phyloP scores from a whole-genome alignment of 148 eudicot species.

The Fallopia convolvulus region DNA sequence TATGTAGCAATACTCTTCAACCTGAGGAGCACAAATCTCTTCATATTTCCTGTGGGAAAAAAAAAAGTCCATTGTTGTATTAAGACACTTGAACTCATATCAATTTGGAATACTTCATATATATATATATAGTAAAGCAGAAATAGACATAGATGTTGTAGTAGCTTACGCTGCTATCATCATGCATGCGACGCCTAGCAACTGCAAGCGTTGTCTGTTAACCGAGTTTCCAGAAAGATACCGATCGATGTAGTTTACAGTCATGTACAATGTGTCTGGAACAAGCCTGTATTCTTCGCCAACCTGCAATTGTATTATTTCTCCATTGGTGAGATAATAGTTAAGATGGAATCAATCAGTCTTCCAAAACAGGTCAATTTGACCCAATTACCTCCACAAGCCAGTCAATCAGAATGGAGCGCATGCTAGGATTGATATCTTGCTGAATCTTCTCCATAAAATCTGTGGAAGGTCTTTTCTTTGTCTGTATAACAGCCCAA shows the following conservation, averaged over 20 bases:
- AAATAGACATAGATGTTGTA: neutral
- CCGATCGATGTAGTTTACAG: constrained; percentile 90
- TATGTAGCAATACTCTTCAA: constrained; percentile 93
- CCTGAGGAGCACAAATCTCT: constrained; percentile 98
- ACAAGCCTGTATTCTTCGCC: constrained; percentile 94
- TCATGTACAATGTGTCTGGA: constrained; percentile 81
- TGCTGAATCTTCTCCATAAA: constrained; percentile 87
- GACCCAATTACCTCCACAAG: constrained; percentile 73
- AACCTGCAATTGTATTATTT: constrained; percentile 41
- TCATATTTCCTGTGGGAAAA: constrained; percentile 64
- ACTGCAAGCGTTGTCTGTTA: constrained; percentile 75
- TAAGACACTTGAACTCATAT: neutral
- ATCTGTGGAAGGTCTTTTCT: constrained; percentile 72
- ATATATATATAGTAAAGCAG: neutral
- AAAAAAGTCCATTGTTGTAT: neutral
- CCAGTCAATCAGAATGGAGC: constrained; percentile 89
- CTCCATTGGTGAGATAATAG: neutral
- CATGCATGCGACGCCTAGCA: constrained; percentile 95
- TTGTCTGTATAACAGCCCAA: constrained; percentile 28
- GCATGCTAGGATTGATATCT: constrained; percentile 92
- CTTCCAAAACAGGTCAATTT: neutral
- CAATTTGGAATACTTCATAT: neutral
- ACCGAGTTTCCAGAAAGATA: constrained; percentile 82
- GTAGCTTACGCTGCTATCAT: constrained; percentile 92
- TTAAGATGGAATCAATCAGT: neutral